A percentile compares a stretch with the other conserved stretches of the same genome.
Evolutionary conservation across 371 early-diverging fungal species (phyloP).

Genomic region (Phascolomyces articulosus): DNA sequence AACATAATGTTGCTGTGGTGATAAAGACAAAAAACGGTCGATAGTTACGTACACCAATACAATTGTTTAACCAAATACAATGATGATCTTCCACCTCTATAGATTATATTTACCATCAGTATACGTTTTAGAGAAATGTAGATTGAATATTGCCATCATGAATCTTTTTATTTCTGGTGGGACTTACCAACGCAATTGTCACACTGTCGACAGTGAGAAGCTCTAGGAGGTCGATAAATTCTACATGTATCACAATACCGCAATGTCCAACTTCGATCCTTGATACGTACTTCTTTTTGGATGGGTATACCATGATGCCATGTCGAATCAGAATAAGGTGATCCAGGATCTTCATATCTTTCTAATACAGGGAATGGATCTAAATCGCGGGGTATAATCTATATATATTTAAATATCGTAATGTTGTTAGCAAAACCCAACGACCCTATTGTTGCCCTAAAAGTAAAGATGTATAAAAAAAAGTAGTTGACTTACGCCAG

Average conservation of each 20-base stretch:
- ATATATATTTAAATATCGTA: neutral
- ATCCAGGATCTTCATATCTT: constrained; percentile 2
- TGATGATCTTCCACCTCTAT: constrained; percentile 87
- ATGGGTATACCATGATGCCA: constrained; percentile 13
- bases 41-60: constrained; percentile 92
- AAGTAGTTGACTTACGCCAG: constrained; percentile 64
- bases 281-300: constrained; percentile 41
- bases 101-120: neutral
- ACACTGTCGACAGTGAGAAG: constrained; percentile 89
- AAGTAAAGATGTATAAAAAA: neutral
- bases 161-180: too few relatives aligned
- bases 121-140: too few relatives aligned
- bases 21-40: constrained; percentile 84
- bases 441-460: too few relatives aligned
- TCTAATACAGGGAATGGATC: constrained; percentile 11
- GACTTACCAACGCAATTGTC: constrained; percentile 87
- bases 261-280: constrained; percentile 64
- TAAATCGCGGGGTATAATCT: constrained; percentile 15
- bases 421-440: neutral
- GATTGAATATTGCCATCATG: neutral
- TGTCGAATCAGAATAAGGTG: constrained; percentile 5
- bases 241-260: constrained; percentile 92
- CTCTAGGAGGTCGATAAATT: constrained; percentile 89
- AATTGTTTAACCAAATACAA: constrained; percentile 95
- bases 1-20: constrained; percentile 51